Percentiles rank a stretch among this genome's conserved stretches.
Evolutionary conservation across 2,329 filamentous ascomycete genomes (phyloP).

Genomic region (Aspergillus sp.): DNA sequence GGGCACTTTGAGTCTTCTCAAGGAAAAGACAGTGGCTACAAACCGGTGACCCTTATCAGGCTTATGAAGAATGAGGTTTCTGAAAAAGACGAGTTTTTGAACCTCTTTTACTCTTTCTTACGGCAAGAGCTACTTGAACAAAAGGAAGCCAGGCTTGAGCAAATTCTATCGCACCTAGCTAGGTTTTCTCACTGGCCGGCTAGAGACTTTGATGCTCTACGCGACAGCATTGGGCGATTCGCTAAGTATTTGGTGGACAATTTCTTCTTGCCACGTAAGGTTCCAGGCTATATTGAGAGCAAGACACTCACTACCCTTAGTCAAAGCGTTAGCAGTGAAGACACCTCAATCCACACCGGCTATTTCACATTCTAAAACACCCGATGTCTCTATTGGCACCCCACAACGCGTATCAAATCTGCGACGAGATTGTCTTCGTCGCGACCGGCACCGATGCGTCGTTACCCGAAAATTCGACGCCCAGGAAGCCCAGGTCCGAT

Average conservation of each 20-base stretch:
- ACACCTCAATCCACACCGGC: constrained; percentile 1
- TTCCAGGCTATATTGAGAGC: not conserved
- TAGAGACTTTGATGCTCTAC: not conserved
- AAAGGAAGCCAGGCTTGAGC: too few species aligned
- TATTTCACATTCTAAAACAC: not conserved
- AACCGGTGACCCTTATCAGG: not conserved
- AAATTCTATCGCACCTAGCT: too few species aligned
- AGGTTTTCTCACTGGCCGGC: too few species aligned
- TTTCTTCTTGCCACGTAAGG: not conserved
- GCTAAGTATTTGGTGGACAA: not conserved
- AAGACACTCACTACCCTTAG: not conserved
- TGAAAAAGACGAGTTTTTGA: not conserved
- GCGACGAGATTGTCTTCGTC: not conserved
- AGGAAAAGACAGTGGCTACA: not conserved
- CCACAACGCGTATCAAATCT: not conserved
- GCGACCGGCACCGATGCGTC: constrained; percentile 2
- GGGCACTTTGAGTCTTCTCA: too few species aligned
- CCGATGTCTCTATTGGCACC: not conserved
- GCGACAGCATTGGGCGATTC: not conserved
- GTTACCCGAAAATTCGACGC: constrained; percentile 1
- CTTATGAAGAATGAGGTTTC: not conserved
- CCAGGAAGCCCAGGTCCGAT: not conserved
- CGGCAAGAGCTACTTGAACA: not conserved
- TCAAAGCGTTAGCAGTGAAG: not conserved
- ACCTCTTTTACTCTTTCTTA: not conserved